Percentiles rank a stretch among this genome's conserved stretches.
Evolutionary conservation across 2,329 filamentous ascomycete genomes (phyloP).

Genomic region (Neophaeococcomyces mojaviensis): DNA sequence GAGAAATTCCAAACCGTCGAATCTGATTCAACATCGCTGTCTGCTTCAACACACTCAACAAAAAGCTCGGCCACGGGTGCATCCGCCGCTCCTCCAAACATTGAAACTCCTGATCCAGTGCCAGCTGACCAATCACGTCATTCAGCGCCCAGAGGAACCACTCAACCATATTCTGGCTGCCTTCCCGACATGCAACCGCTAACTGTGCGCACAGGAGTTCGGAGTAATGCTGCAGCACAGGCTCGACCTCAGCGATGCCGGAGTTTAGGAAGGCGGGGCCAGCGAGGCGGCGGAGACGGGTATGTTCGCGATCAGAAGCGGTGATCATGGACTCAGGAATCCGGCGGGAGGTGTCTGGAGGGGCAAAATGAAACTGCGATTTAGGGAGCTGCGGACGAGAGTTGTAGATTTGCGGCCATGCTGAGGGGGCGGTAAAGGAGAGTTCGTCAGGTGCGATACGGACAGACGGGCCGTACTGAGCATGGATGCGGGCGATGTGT

Average conservation of each 20-base stretch:
- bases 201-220: constrained; percentile 12
- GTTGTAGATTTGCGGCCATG: constrained; percentile 29
- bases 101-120: constrained; percentile 28
- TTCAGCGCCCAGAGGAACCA: constrained; percentile 40
- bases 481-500: constrained; percentile 20
- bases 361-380: constrained; percentile 10
- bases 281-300: constrained; percentile 28
- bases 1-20: constrained; percentile 9
- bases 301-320: constrained; percentile 19
- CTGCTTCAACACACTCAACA: constrained; percentile 25
- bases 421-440: constrained; percentile 23
- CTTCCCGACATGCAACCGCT: neutral
- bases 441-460: constrained; percentile 29
- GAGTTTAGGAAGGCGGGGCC: constrained; percentile 37
- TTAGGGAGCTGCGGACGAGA: constrained; percentile 16
- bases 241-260: constrained; percentile 33
- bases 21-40: constrained; percentile 14
- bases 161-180: constrained; percentile 12
- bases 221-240: constrained; percentile 14
- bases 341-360: neutral
- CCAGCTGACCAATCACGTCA: constrained; percentile 28
- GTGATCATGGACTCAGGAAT: constrained; percentile 14
- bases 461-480: constrained; percentile 25
- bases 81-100: constrained; percentile 25
- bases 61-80: constrained; percentile 27